Evolutionary conservation across 352 stramenopile species (phyloP).

Genomic region (Phytophthora crassamura): DNA sequence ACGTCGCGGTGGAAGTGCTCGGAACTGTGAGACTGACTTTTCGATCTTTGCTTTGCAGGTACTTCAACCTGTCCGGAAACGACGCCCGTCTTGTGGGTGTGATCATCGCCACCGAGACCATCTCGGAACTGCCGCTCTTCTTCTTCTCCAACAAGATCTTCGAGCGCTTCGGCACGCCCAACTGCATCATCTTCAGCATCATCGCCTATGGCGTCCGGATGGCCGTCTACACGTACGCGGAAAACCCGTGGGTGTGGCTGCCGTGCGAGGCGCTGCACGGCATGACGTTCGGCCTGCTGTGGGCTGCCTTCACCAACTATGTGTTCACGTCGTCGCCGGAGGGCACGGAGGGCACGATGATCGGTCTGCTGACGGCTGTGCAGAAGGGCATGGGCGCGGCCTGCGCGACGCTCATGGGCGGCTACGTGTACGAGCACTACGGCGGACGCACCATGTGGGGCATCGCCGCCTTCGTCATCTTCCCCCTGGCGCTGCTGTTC

Average conservation of each 20-base stretch:
- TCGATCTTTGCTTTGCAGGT: constrained; percentile 9
- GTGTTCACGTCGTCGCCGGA: constrained; percentile 66
- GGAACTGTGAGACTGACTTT: too few species aligned
- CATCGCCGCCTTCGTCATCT: constrained; percentile 53
- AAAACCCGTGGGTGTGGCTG: constrained; percentile 69
- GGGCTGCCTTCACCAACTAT: constrained; percentile 84
- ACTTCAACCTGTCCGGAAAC: constrained; percentile 76
- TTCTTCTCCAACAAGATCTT: constrained; percentile 80
- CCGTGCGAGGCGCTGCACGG: constrained; percentile 75
- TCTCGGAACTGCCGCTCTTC: constrained; percentile 78
- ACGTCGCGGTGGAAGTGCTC: too few species aligned
- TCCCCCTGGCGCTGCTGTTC: constrained; percentile 54
- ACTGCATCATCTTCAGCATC: constrained; percentile 60
- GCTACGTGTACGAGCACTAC: constrained; percentile 76
- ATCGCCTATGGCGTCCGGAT: constrained; percentile 65
- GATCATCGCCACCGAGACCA: constrained; percentile 72
- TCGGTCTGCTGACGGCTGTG: constrained; percentile 64
- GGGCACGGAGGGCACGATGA: constrained; percentile 78
- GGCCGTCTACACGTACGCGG: constrained; percentile 66
- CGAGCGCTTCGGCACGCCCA: constrained; percentile 56
- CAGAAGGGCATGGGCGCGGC: constrained; percentile 74
- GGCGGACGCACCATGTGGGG: constrained; percentile 68
- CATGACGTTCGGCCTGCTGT: constrained; percentile 73
- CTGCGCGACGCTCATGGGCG: constrained; percentile 66
- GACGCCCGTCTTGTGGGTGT: constrained; percentile 68